Percentiles rank a stretch among this genome's conserved stretches.
These are phyloP conservation scores for Peronospora destructor DNA, from an alignment of 352 stramenopile genomes.

Conservation along the genomic window DNA sequence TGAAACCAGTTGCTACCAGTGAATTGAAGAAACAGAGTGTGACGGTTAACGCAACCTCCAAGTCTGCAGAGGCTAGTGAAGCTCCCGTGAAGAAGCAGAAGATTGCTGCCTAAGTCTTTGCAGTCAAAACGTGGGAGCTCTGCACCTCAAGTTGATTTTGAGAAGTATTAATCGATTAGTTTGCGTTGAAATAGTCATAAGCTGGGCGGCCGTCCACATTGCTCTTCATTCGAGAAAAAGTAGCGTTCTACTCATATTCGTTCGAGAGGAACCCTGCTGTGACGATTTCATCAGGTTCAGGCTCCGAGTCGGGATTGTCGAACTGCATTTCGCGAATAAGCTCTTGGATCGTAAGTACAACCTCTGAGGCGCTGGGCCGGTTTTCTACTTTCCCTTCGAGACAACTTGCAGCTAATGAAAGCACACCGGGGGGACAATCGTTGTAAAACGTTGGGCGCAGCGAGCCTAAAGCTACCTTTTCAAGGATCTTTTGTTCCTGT, in stretches of 20 bases:
- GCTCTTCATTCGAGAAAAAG: conserved; percentile 3
- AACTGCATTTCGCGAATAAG: conserved; percentile 25
- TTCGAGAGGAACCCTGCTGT: conserved; percentile 27
- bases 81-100: conserved; percentile 39
- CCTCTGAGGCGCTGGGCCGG: conserved; percentile 32
- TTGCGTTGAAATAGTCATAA: conserved; percentile 9
- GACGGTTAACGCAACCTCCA: conserved; percentile 5
- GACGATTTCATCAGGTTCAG: conserved; percentile 22
- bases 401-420: conserved; percentile 37
- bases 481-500: conserved; percentile 38
- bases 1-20: conserved; percentile 18
- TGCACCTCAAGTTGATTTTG: neutral
- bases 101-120: conserved; percentile 13
- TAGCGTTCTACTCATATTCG: neutral
- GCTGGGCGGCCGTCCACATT: conserved; percentile 7
- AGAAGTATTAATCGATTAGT: conserved; percentile 1
- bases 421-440: conserved; percentile 34
- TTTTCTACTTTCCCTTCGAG: conserved; percentile 39
- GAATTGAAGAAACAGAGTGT: conserved; percentile 18
- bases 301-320: conserved; percentile 11
- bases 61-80: conserved; percentile 18
- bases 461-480: conserved; percentile 30
- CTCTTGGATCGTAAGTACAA: conserved; percentile 36
- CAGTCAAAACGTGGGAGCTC: neutral
- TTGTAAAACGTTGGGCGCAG: conserved; percentile 49